These are phyloP conservation scores for Pilobolus umbonatus DNA, from an alignment of 192 early-diverging fungal species.

Conservation along the genomic window DNA sequence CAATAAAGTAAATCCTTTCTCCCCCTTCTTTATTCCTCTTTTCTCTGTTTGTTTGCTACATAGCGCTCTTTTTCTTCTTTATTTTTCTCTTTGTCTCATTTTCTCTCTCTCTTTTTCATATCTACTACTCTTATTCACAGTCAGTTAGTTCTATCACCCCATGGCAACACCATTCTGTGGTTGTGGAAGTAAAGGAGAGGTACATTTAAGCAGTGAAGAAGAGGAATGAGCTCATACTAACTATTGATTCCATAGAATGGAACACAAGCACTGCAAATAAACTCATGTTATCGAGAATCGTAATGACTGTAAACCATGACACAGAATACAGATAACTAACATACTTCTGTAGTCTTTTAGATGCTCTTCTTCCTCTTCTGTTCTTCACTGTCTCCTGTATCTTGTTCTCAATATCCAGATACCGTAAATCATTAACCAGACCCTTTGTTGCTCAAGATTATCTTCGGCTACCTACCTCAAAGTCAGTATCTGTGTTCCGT, in stretches of 20 bases:
- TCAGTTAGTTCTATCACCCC: too few relatives aligned
- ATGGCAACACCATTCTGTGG: conserved; percentile 10
- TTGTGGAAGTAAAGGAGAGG: neutral
- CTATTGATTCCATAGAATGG: neutral
- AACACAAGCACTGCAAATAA: neutral
- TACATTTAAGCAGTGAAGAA: neutral
- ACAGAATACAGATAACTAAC: neutral
- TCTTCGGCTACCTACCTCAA: conserved; percentile 24
- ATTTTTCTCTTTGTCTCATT: neutral
- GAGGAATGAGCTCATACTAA: neutral
- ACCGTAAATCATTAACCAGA: neutral
- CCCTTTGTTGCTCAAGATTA: conserved; percentile 6
- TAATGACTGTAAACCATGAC: neutral
- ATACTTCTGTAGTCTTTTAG: conserved; percentile 2
- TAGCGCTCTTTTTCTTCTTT: neutral
- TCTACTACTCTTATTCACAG: too few relatives aligned
- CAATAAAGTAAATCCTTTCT: neutral
- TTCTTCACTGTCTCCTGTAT: conserved; percentile 2
- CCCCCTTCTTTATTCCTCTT: neutral
- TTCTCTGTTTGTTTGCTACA: too few relatives aligned
- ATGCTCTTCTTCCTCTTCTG: conserved; percentile 3
- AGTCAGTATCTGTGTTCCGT: conserved; percentile 4
- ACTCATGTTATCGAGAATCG: conserved; percentile 12
- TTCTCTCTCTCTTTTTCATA: neutral
- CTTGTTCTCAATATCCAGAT: neutral